Base-by-base conservation (phyloP, 2,329 filamentous ascomycete species). In the Clonostachys rhizophaga region DNA sequence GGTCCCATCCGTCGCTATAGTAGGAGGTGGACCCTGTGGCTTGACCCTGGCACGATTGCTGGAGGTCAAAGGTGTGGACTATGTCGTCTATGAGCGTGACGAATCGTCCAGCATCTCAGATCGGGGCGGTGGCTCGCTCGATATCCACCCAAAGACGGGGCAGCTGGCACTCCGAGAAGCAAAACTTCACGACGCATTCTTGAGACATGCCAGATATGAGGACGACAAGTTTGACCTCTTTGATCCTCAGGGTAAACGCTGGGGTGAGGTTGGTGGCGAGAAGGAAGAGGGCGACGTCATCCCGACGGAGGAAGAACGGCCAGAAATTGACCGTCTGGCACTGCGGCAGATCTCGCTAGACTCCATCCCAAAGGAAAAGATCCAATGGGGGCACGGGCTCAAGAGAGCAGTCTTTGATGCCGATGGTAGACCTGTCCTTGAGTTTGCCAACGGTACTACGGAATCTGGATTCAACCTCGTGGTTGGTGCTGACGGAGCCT, bases 11-110 rank as follows among this genome's bases (percentile, higher is more conserved):
- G 24, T 76, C 33, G 71, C 71, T 44, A 73, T 76, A 39, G 51
- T 75, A 24, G 73, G 72, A 45, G 70, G 57, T 11, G 73, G 73
- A 8, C 72, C 71, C 0, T 62, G 61, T 2, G 76, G 75, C 33
- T 65, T 79, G 1, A 72, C 72, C 2, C 64, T 79, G 5, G 74
- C 64, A 18, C 59, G 62, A 18, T 63, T 78, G 12, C 69, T 81
- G 5, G 65, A 75, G 49, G 56, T 63, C 44, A 54, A 63, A 36
- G 50, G 55, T 44, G 56, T 70, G 37, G 57, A 56, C 3, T 62
- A 59, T 45, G 64, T 56, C 5, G 55, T 71, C 42, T 69, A 59
- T 34, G 68, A 71, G 36, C 54, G 63, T 1, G 62, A 63, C 12
- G 59, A 30, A 30, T 30, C 56, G 1, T 44, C 50, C 0, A 52